phyloP scores from a whole-genome alignment of 2,329 filamentous ascomycete species.

The Zymoseptoria passerinii region DNA sequence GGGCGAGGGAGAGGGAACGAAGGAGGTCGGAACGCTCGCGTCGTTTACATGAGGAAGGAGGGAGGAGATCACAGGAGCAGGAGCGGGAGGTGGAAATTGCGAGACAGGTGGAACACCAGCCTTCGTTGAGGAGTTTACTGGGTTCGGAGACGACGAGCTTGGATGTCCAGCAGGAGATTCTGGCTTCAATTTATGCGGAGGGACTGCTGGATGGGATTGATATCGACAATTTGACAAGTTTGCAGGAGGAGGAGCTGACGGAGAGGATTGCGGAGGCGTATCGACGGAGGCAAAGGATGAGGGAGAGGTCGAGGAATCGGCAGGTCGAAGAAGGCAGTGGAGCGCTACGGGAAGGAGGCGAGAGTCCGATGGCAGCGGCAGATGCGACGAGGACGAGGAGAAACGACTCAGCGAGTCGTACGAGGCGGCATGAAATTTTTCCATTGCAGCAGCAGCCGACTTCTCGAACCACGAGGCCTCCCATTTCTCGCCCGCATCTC shows the following conservation, averaged over 20 bases:
- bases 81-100: conserved; percentile 5
- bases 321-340: conserved; percentile 2
- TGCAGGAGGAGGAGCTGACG: conserved; percentile 81
- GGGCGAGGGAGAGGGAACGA: conserved; percentile 11
- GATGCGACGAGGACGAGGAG: conserved; percentile 3
- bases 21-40: conserved; percentile 9
- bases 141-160: conserved; percentile 66
- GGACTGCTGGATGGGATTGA: conserved; percentile 82
- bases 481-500: conserved; percentile 40
- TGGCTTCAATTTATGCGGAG: conserved; percentile 80
- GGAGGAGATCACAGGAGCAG: conserved; percentile 15
- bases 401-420: conserved; percentile 1
- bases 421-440: conserved; percentile 6
- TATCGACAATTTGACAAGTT: conserved; percentile 74
- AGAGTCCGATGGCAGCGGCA: conserved; percentile 11
- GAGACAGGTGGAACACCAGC: conserved; percentile 68
- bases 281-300: conserved; percentile 60
- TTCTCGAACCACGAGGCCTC: conserved; percentile 26
- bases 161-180: conserved; percentile 79
- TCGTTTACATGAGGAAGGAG: conserved; percentile 4
- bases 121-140: conserved; percentile 75
- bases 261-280: conserved; percentile 87
- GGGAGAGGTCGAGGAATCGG: conserved; percentile 25
- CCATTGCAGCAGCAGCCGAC: conserved; percentile 23
- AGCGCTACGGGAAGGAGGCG: conserved; percentile 46